phyloP scores from a whole-genome alignment of 352 stramenopile genomes.

The Phytophthora brassicae region DNA sequence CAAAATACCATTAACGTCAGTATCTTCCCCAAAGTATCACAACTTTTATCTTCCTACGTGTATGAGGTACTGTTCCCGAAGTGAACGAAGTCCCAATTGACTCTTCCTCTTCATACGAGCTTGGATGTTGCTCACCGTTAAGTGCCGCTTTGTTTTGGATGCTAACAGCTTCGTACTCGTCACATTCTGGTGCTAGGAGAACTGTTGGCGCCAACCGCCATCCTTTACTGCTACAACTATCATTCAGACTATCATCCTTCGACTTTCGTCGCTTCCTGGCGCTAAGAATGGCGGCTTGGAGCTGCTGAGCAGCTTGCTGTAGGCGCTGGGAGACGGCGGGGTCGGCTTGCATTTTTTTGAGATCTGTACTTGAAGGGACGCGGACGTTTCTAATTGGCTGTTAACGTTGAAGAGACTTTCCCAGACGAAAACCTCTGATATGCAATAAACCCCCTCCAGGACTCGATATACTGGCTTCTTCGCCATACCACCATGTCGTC shows the following conservation, averaged over 20 bases:
- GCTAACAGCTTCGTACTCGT: not conserved
- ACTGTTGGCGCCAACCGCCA: conserved; percentile 26
- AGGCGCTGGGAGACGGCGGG: conserved; percentile 35
- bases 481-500: conserved; percentile 52
- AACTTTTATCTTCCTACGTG: conserved; percentile 14
- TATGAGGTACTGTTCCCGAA: conserved; percentile 14
- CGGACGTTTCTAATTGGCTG: conserved; percentile 25
- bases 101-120: not conserved
- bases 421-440: not conserved
- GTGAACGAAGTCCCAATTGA: conserved; percentile 21
- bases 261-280: conserved; percentile 19
- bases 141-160: not conserved
- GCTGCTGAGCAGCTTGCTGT: conserved; percentile 51
- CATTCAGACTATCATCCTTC: not conserved
- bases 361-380: conserved; percentile 6
- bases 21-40: not conserved
- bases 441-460: not conserved
- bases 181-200: conserved; percentile 8
- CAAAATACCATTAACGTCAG: conserved; percentile 2
- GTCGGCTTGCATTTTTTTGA: conserved; percentile 19
- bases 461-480: conserved; percentile 19
- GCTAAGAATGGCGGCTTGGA: conserved; percentile 54
- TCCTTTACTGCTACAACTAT: conserved; percentile 3
- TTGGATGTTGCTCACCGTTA: conserved; percentile 2
- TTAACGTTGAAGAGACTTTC: conserved; percentile 13